Evolutionary conservation across 805 yeast species (phyloP).

Genomic region (Debaryomyces hansenii): DNA sequence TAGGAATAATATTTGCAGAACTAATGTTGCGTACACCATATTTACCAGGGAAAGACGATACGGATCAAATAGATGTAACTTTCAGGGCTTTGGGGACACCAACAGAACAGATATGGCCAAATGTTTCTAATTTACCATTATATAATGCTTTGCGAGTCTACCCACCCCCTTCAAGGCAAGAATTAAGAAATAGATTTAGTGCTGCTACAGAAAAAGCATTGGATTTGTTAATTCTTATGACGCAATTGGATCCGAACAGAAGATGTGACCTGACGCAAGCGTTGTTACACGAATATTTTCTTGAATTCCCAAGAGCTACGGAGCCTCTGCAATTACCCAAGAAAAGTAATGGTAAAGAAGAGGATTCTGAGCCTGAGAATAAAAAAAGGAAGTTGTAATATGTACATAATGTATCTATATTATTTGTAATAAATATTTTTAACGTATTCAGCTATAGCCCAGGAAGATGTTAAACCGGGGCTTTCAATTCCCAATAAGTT

Average conservation of each 20-base stretch:
- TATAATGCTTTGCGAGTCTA: conserved; percentile 73
- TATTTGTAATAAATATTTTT: conserved; percentile 23
- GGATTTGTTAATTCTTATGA: conserved; percentile 69
- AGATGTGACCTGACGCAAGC: conserved; percentile 68
- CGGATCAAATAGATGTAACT: conserved; percentile 89
- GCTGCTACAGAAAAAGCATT: conserved; percentile 89
- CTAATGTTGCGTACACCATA: conserved; percentile 94
- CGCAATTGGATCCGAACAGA: conserved; percentile 74
- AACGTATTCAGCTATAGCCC: conserved; percentile 83
- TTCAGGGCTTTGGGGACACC: conserved; percentile 97
- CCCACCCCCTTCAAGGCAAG: conserved; percentile 81
- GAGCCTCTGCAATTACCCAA: conserved; percentile 64
- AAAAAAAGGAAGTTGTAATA: conserved; percentile 20
- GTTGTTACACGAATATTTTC: conserved; percentile 64
- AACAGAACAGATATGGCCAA: conserved; percentile 88
- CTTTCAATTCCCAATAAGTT: conserved; percentile 84
- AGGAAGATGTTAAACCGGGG: conserved; percentile 81
- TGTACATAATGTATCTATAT: not conserved
- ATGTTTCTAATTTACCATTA: conserved; percentile 74
- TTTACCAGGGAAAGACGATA: conserved; percentile 87
- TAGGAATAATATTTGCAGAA: conserved; percentile 82
- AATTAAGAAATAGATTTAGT: conserved; percentile 76
- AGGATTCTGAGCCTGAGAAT: conserved; percentile 12
- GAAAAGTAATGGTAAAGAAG: conserved; percentile 23
- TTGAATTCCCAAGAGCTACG: conserved; percentile 74